phyloP scores from a whole-genome alignment of 768 basidiomycete species.

The Termitomyces sp. region DNA sequence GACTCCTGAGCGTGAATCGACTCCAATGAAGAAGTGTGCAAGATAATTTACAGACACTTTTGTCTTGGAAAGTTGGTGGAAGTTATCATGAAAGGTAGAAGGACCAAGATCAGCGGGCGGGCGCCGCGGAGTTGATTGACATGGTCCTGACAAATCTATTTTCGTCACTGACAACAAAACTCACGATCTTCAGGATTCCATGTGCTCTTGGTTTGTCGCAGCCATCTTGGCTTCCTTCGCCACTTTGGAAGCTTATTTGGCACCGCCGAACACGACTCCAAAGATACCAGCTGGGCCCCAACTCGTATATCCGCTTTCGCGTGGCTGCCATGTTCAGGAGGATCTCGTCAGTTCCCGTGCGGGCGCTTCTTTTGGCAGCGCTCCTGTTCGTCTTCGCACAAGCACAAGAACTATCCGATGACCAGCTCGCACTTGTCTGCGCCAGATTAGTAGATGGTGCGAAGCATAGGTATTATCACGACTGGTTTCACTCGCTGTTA shows the following conservation, averaged over 20 bases:
- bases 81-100: not conserved
- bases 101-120: not conserved
- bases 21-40: not conserved
- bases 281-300: not conserved
- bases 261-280: not conserved
- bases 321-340: slow-evolving; percentile 1
- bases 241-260: not conserved
- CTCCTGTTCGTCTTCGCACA: slow-evolving; percentile 16
- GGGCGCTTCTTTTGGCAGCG: not conserved
- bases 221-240: not conserved
- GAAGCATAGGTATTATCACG: slow-evolving; percentile 25
- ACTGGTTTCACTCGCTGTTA: not conserved
- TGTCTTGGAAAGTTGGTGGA: not conserved
- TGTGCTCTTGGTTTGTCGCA: not conserved
- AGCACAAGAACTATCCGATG: slow-evolving; percentile 21
- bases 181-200: not conserved
- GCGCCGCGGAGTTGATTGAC: not conserved
- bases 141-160: not conserved
- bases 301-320: not conserved
- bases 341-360: not conserved
- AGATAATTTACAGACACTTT: too few species aligned
- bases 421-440: slow-evolving; percentile 27
- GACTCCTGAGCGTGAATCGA: too few species aligned
- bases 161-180: not conserved
- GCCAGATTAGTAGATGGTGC: slow-evolving; percentile 31